Evolutionary conservation across 176 grass and related monocot species (phyloP).

Genomic region (Ampelocalamus luodianensis): DNA sequence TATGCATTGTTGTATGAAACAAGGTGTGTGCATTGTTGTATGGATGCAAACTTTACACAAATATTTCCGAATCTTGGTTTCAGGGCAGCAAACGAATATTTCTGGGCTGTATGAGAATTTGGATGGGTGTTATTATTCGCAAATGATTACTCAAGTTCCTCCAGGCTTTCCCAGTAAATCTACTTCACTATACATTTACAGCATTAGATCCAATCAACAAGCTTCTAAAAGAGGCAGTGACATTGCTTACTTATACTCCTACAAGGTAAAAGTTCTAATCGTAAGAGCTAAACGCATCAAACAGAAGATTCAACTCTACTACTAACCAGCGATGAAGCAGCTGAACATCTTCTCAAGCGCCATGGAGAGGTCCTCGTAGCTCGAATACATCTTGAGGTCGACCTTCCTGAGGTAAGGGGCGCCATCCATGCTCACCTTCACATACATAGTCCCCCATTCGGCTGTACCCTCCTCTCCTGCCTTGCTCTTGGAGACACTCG

Average conservation of each 20-base stretch:
- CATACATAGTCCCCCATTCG: conserved; percentile 45
- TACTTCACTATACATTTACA: not conserved
- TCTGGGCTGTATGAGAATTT: not conserved
- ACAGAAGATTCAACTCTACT: too few species aligned
- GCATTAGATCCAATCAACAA: conserved; percentile 8
- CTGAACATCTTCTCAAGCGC: conserved; percentile 79
- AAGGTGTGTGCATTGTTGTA: not conserved
- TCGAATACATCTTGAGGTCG: conserved; percentile 67
- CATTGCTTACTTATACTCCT: not conserved
- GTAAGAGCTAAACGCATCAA: not conserved
- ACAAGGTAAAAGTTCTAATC: not conserved
- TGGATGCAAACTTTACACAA: not conserved
- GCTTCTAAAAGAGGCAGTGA: not conserved
- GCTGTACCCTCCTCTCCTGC: conserved; percentile 40
- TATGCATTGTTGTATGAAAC: not conserved
- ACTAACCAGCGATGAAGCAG: conserved; percentile 74
- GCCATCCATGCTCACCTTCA: conserved; percentile 88
- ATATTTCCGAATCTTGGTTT: not conserved
- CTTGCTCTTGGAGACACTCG: conserved; percentile 50
- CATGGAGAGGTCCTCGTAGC: conserved; percentile 64
- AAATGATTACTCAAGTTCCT: not conserved
- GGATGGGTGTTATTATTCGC: not conserved
- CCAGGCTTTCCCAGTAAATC: conserved; percentile 15
- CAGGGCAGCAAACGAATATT: not conserved
- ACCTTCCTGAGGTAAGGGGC: conserved; percentile 77